Percentiles rank a stretch among this genome's conserved stretches.
Evolutionary conservation across 176 grass and related monocot genomes (phyloP).

Genomic region (Oryza brachyantha): DNA sequence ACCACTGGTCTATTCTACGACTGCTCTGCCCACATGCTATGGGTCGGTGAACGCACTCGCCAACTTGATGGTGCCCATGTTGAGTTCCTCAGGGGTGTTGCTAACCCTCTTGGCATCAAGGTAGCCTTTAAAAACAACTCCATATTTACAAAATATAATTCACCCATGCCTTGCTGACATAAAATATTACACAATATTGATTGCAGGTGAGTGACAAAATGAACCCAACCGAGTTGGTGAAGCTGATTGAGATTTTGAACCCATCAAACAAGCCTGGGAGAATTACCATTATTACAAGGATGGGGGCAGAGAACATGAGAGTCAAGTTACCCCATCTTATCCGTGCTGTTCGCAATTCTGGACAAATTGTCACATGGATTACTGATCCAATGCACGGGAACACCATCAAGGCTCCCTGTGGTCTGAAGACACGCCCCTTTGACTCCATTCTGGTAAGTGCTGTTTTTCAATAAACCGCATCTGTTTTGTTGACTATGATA

Average conservation of each 20-base stretch:
- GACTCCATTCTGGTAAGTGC: slow-evolving; percentile 72
- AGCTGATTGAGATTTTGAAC: slow-evolving; percentile 86
- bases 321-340: slow-evolving; percentile 91
- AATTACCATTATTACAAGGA: slow-evolving; percentile 85
- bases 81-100: slow-evolving; percentile 82
- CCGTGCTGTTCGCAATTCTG: slow-evolving; percentile 57
- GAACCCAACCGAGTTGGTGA: slow-evolving; percentile 75
- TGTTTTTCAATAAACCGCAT: background rate
- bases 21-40: slow-evolving; percentile 92
- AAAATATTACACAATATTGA: slow-evolving; percentile 1
- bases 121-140: slow-evolving; percentile 20
- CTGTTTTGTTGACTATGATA: background rate
- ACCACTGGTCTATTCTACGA: slow-evolving; percentile 83
- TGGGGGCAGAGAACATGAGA: slow-evolving; percentile 90
- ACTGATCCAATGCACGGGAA: slow-evolving; percentile 93
- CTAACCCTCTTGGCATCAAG: slow-evolving; percentile 94
- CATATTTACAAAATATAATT: background rate
- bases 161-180: background rate
- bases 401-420: slow-evolving; percentile 92
- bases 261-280: slow-evolving; percentile 86
- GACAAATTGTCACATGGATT: slow-evolving; percentile 85
- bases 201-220: slow-evolving; percentile 92
- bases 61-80: slow-evolving; percentile 89
- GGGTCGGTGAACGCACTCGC: slow-evolving; percentile 90
- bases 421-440: slow-evolving; percentile 89